phyloP scores from a whole-genome alignment of 139 green algal genomes.

The Coccomyxa sp. region DNA sequence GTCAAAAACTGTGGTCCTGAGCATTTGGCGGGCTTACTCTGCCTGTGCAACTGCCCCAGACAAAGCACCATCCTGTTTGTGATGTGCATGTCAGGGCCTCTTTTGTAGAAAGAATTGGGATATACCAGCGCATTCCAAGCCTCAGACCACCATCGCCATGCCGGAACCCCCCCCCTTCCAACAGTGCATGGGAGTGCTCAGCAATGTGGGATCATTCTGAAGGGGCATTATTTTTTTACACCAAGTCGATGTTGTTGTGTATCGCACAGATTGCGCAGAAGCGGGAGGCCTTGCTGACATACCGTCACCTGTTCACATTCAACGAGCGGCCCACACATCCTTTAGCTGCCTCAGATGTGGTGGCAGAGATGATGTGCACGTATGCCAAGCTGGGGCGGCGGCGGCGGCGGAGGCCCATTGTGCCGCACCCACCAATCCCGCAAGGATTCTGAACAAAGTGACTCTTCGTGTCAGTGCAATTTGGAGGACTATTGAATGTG shows the following conservation, averaged over 20 bases:
- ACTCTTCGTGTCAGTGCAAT: background rate
- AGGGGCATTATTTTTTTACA: background rate
- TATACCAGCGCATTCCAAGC: background rate
- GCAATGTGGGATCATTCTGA: background rate
- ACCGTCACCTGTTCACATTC: background rate
- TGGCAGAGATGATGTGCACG: background rate
- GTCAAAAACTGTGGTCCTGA: too few species aligned
- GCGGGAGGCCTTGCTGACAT: background rate
- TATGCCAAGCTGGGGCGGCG: background rate
- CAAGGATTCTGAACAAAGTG: background rate
- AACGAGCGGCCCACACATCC: background rate
- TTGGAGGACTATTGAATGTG: too few species aligned
- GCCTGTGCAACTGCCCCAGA: too few species aligned
- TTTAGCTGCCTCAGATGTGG: background rate
- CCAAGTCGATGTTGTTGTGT: too few species aligned
- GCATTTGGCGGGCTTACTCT: too few species aligned
- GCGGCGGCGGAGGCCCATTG: background rate
- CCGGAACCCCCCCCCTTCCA: background rate
- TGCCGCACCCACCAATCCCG: background rate
- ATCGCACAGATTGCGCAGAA: background rate
- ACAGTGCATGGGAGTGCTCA: background rate
- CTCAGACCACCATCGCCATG: background rate
- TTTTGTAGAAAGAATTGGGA: background rate
- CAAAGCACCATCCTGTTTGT: too few species aligned
- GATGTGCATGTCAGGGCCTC: background rate